These are phyloP conservation scores for Mercurialis annua DNA, from an alignment of 345 rosid species.

Conservation along the genomic window DNA sequence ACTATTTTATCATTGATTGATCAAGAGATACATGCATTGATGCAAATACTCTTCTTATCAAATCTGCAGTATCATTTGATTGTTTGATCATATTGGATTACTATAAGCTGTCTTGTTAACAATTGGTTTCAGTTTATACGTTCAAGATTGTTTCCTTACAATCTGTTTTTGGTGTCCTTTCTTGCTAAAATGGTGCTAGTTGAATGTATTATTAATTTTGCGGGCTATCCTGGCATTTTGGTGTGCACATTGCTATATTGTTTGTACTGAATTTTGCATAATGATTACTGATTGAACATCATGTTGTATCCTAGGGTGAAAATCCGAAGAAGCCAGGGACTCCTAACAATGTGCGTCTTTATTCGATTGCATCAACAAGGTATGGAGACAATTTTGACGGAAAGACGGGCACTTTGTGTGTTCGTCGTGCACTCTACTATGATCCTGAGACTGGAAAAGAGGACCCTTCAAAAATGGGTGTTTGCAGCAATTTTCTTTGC, in stretches of 20 bases:
- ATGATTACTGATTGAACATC: not conserved
- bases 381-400: conserved; percentile 95
- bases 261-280: not conserved
- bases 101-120: not conserved
- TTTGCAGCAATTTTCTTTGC: conserved; percentile 94
- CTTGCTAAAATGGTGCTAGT: too few species aligned
- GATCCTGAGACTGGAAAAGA: conserved; percentile 93
- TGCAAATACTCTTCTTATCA: not conserved
- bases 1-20: not conserved
- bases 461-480: conserved; percentile 84
- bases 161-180: not conserved
- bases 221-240: not conserved
- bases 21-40: not conserved
- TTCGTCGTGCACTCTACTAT: conserved; percentile 91
- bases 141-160: not conserved
- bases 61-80: not conserved
- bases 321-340: conserved; percentile 91
- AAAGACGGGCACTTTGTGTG: conserved; percentile 84
- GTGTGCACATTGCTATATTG: not conserved
- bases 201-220: too few species aligned
- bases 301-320: conserved; percentile 61
- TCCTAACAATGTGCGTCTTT: conserved; percentile 88
- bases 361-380: conserved; percentile 91
- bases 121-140: not conserved
- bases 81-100: not conserved